A percentile compares a stretch with the other conserved stretches of the same genome.
These are phyloP conservation scores for Torulaspora quercuum DNA, from an alignment of 805 yeast species.

Conservation along the genomic window DNA sequence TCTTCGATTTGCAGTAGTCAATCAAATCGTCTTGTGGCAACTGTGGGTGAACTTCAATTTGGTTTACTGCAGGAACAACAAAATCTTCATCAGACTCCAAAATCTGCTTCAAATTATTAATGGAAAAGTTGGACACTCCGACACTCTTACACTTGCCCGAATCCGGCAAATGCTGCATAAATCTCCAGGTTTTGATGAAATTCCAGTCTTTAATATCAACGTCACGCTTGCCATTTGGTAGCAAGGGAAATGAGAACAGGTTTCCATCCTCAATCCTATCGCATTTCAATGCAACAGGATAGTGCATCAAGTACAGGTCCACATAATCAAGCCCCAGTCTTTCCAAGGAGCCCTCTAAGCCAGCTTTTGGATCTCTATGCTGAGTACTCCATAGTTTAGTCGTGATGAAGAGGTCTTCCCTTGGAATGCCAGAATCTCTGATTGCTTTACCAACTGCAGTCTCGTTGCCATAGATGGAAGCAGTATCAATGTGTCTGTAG, in stretches of 20 bases:
- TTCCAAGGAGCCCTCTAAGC: slow-evolving; percentile 55
- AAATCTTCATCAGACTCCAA: slow-evolving; percentile 47
- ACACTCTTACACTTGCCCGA: slow-evolving; percentile 56
- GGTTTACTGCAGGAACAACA: slow-evolving; percentile 65
- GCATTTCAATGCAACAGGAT: slow-evolving; percentile 63
- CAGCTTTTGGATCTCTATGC: slow-evolving; percentile 47
- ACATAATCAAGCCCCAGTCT: slow-evolving; percentile 71
- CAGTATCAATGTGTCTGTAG: slow-evolving; percentile 76
- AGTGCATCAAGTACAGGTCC: slow-evolving; percentile 75
- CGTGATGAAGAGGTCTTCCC: slow-evolving; percentile 64
- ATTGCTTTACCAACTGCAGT: slow-evolving; percentile 58
- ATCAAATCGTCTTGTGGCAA: slow-evolving; percentile 61
- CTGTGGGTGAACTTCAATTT: slow-evolving; percentile 73
- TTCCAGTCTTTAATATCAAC: slow-evolving; percentile 38
- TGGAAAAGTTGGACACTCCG: slow-evolving; percentile 74
- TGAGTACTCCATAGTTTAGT: slow-evolving; percentile 64
- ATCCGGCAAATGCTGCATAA: slow-evolving; percentile 55
- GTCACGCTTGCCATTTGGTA: slow-evolving; percentile 41
- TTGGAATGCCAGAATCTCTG: slow-evolving; percentile 55
- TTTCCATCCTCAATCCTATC: slow-evolving; percentile 39
- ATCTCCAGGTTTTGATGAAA: slow-evolving; percentile 58
- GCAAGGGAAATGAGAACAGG: slow-evolving; percentile 36
- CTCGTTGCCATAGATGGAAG: slow-evolving; percentile 66
- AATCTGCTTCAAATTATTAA: slow-evolving; percentile 48
- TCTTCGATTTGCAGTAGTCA: slow-evolving; percentile 49